Conservation (phyloP, 768 basidiomycete species). For the Phlebiopsis gigantea region DNA sequence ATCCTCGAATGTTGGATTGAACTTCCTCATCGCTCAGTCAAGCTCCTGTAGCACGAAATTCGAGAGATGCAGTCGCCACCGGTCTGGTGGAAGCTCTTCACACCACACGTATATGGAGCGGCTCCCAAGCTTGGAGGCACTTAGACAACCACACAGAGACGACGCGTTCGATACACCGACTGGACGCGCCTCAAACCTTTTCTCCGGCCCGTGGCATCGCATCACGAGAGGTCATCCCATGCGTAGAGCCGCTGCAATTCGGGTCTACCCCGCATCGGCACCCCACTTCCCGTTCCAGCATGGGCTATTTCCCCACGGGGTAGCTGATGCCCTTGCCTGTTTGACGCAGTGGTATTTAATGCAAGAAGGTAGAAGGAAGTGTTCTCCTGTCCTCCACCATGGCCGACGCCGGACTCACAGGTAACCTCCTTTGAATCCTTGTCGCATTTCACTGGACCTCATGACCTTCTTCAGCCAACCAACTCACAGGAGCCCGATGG, state of each 20-base stretch:
- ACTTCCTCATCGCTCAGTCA: too few species aligned
- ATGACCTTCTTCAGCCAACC: constrained; percentile 27
- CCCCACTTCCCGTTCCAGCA: neutral
- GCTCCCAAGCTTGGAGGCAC: neutral
- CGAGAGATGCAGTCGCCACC: neutral
- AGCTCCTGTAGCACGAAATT: neutral
- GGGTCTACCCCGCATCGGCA: constrained; percentile 2
- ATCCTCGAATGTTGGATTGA: too few species aligned
- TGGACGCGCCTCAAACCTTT: neutral
- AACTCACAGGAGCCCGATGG: constrained; percentile 43
- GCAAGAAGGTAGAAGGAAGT: neutral
- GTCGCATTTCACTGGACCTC: neutral
- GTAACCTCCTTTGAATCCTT: constrained; percentile 20
- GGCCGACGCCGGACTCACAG: constrained; percentile 37
- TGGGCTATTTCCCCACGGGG: neutral
- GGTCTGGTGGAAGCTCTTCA: neutral
- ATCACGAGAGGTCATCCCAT: constrained; percentile 4
- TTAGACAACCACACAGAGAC: neutral
- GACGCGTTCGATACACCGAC: neutral
- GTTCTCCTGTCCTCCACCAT: constrained; percentile 19
- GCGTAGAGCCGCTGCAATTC: neutral
- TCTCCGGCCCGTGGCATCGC: neutral
- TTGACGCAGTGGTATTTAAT: constrained; percentile 6
- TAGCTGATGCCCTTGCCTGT: neutral
- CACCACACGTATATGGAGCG: neutral